phyloP scores from a whole-genome alignment of 495 filamentous ascomycete genomes.

The Tuber calosporum region DNA sequence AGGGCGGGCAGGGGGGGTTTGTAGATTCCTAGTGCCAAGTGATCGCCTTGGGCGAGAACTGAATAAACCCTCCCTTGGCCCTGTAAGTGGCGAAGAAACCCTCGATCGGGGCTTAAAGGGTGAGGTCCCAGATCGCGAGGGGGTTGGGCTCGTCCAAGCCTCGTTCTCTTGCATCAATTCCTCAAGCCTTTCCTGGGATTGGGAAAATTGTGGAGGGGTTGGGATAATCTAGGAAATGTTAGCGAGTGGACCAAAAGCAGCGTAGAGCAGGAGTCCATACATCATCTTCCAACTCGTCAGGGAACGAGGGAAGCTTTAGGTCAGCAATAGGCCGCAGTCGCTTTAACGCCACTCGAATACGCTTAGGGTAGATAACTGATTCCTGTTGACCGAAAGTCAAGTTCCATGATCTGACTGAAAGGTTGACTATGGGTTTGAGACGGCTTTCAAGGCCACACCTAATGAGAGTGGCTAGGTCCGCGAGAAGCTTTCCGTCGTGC shows the following conservation, averaged over 20 bases:
- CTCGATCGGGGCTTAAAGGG: constrained; percentile 20
- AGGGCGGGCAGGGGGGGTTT: constrained; percentile 45
- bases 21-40: background rate
- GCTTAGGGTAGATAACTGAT: constrained; percentile 46
- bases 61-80: background rate
- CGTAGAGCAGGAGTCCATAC: constrained; percentile 34
- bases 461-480: constrained; percentile 50
- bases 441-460: constrained; percentile 53
- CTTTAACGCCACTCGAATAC: constrained; percentile 48
- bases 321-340: constrained; percentile 47
- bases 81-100: constrained; percentile 3
- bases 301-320: constrained; percentile 47
- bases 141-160: constrained; percentile 32
- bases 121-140: constrained; percentile 22
- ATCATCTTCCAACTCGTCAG: constrained; percentile 42
- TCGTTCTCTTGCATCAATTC: constrained; percentile 9
- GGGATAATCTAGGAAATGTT: constrained; percentile 25
- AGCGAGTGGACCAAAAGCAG: constrained; percentile 12
- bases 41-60: constrained; percentile 1
- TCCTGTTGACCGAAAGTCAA: constrained; percentile 50
- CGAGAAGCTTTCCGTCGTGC: constrained; percentile 45
- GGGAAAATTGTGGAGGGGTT: constrained; percentile 46
- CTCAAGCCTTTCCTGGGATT: constrained; percentile 49
- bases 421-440: constrained; percentile 50
- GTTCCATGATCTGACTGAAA: constrained; percentile 56